Percentiles rank a stretch among this genome's conserved stretches.
phyloP scores from a whole-genome alignment of 1,284 basidiomycete species.

The Melampsora medusae region DNA sequence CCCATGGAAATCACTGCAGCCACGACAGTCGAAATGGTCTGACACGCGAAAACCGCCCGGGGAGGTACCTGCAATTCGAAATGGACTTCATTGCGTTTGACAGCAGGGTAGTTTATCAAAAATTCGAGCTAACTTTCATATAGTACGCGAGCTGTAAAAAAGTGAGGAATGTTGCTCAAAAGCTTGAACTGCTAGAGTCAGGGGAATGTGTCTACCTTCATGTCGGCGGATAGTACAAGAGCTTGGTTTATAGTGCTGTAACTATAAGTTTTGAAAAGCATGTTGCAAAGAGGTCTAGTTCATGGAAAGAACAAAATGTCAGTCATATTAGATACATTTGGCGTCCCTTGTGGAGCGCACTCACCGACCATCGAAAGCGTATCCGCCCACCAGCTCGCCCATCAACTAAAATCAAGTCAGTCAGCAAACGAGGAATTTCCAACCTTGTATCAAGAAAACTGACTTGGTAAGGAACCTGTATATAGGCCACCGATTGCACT shows the following conservation, averaged over 20 bases:
- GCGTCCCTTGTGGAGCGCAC: not conserved
- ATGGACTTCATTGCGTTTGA: not conserved
- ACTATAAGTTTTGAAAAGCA: slow-evolving; percentile 40
- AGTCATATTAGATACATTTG: not conserved
- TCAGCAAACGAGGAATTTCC: not conserved
- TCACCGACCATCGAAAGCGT: slow-evolving; percentile 29
- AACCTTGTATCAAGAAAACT: not conserved
- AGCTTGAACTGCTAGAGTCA: not conserved
- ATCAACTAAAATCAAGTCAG: not conserved
- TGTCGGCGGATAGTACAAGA: slow-evolving; percentile 20
- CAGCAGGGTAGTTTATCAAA: not conserved
- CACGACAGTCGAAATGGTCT: slow-evolving; percentile 19
- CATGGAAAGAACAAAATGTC: not conserved
- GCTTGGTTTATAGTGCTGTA: slow-evolving; percentile 36
- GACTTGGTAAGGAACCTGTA: slow-evolving; percentile 22
- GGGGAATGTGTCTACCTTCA: slow-evolving; percentile 21
- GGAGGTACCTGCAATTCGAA: slow-evolving; percentile 15
- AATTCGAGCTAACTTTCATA: slow-evolving; percentile 24
- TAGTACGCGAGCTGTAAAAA: slow-evolving; percentile 36
- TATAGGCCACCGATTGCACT: slow-evolving; percentile 32
- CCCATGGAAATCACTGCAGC: slow-evolving; percentile 20
- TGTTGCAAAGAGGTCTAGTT: slow-evolving; percentile 30
- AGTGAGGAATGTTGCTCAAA: not conserved
- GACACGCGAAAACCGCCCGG: slow-evolving; percentile 16
- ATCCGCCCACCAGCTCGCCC: slow-evolving; percentile 40